Base-by-base conservation (phyloP, 129 eudicot genomes). In the Escallonia rubra region DNA sequence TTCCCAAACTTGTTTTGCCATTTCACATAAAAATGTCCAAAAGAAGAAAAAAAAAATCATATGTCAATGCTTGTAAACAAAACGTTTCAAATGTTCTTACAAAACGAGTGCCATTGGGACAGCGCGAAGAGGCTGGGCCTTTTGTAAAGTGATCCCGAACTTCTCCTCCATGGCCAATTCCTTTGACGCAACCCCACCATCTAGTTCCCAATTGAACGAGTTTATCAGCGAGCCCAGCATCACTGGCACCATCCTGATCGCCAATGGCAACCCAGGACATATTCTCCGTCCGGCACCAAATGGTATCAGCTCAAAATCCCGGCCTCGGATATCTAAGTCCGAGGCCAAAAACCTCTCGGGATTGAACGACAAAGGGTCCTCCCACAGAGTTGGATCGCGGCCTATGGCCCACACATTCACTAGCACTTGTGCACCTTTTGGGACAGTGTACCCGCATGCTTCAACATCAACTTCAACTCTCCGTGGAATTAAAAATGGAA, bases 201-300 rank as follows among this genome's bases (percentile, higher is more conserved):
- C 75, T 47, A 76, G 76, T n/a, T 69, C 59, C 80, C 80, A 76
- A 43, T 76, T 71, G 6, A 76, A 69, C 10, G 51, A 56, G 23
- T 76, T 70, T 3, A 76, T 2, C 14, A 76, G 60, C 10, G 75
- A 76, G 4, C 75, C 80, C 14, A 76, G 13, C 71, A 57, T 64
- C 16, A 56, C 55, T 8, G 65, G 62, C 12, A 72, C 61, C 55
- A 8, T 61, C 60, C 73, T 70, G 39, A 66, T 67, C 13, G 56
- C 68, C 42, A 64, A 16, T 8, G 68, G 54, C 68, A 64, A 8
- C 8, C 68, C 68, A 0, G 68, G 68, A 16, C 68, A 64, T 15
- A 64, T 48, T 40, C 68, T 64, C 4, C 68, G 51, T 8, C 68
- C 68, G 4, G 68, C 68, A 47, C 68, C 68, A 16, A 64, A 64